Evolutionary conservation across 2,329 filamentous ascomycete species (phyloP), one percentile per base, ranked within the genome.

Genomic region (Neurospora sp.): DNA sequence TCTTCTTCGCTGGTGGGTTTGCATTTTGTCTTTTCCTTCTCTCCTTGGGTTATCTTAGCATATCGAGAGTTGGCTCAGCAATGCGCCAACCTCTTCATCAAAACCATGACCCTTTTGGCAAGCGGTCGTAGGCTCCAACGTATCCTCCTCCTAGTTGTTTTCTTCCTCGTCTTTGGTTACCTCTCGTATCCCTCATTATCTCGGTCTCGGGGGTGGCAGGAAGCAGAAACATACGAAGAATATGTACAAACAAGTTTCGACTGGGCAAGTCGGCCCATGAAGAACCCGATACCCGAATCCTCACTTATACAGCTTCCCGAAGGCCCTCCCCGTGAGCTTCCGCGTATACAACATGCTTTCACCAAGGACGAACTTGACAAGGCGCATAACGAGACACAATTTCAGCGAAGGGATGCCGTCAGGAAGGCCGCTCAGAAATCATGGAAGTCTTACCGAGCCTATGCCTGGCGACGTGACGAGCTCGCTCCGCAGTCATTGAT

Each of bases 391-490:
- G 71, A 75, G 46, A 74, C 77, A 33, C 76, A 80, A 46, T 73
- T 76, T 15, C 75, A 77, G 5, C 78, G 82, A 41, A 80, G 80
- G 70, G 75, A 77, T 36, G 79, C 79, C 37, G 78, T 84, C 69
- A 79, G 78, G 69, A 73, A 77, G 66, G 80, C 80, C 12, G 82
- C 83, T 68, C 71, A 78, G 72, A 82, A 82, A 74, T 83, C 80
- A 72, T 84, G 86, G 86, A 77, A 81, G 36, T 81, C 83, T 6
- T 88, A 88, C 75, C 84, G 83, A 73, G 80, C 80, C 62, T 78
- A 86, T 73, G 86, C 86, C 1, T 88, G 86, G 85, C 78, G 82
- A n/a, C 80, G 82, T 73, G 86, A 88, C 71, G 86, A 88, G 78
- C 79, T 88, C 52, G 79, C 80, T 71, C 86, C 86, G 15, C 76